Evolutionary conservation across 2,329 filamentous ascomycete species (phyloP).

Genomic region (Claviceps maximensis): DNA sequence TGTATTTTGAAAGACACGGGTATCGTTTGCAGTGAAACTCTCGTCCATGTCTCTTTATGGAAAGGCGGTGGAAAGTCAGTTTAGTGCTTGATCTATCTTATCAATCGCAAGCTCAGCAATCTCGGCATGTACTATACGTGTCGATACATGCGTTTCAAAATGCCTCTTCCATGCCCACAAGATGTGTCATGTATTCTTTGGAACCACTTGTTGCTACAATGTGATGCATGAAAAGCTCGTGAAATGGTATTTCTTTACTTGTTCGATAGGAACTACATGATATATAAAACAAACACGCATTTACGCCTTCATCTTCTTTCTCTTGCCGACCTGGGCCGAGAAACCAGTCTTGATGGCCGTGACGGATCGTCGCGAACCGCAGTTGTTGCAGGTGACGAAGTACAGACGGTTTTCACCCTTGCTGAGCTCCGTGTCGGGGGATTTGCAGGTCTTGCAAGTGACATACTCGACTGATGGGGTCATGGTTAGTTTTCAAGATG

Average conservation of each 20-base stretch:
- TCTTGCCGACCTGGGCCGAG: constrained; percentile 97
- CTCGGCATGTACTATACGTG: no score
- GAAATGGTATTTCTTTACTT: background rate
- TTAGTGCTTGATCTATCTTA: background rate
- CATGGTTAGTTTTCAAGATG: background rate
- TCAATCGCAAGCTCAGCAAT: background rate
- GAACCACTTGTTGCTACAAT: no score
- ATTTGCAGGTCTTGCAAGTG: constrained; percentile 96
- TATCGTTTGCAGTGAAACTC: background rate
- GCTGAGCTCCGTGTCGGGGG: constrained; percentile 87
- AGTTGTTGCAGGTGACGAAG: constrained; percentile 91
- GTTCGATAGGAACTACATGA: background rate
- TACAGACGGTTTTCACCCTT: constrained; percentile 99
- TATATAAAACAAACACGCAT: constrained; percentile 2
- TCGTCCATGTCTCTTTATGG: background rate
- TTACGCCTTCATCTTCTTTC: constrained; percentile 86
- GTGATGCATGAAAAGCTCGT: no score
- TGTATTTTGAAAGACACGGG: background rate
- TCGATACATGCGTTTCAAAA: no score
- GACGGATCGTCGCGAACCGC: constrained; percentile 72
- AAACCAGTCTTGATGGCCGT: constrained; percentile 99
- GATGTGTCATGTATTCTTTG: no score
- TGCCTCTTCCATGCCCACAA: no score
- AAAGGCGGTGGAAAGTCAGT: background rate
- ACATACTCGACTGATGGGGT: constrained; percentile 68